These are phyloP conservation scores for Aureococcus anophagefferens DNA, from an alignment of 108 stramenopile genomes.

Conservation along the genomic window DNA sequence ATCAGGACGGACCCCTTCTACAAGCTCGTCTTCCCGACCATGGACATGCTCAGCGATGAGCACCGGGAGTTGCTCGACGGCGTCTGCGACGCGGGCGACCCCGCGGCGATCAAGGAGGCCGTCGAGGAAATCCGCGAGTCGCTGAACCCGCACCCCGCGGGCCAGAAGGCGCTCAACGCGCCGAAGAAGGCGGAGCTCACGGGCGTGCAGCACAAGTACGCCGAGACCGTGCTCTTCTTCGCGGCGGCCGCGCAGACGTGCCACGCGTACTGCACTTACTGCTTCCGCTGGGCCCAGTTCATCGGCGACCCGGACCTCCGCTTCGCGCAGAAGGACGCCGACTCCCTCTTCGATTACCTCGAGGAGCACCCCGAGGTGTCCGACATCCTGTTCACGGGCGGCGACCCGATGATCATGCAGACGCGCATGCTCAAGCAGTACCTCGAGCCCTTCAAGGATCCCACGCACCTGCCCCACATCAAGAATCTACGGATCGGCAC, in stretches of 20 bases:
- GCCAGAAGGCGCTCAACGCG: slow-evolving; percentile 50
- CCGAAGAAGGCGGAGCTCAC: slow-evolving; percentile 34
- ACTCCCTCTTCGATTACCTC: slow-evolving; percentile 40
- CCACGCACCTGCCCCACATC: slow-evolving; percentile 44
- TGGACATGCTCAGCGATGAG: slow-evolving; percentile 38
- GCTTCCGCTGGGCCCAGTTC: slow-evolving; percentile 59
- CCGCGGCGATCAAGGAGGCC: slow-evolving; percentile 22
- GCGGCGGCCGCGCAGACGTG: slow-evolving; percentile 51
- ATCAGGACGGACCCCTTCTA: slow-evolving; percentile 43
- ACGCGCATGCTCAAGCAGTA: slow-evolving; percentile 34
- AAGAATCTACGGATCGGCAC: slow-evolving; percentile 56
- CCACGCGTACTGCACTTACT: slow-evolving; percentile 57
- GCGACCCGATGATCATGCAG: slow-evolving; percentile 58
- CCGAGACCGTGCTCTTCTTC: slow-evolving; percentile 49
- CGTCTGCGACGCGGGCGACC: slow-evolving; percentile 32
- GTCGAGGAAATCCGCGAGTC: slow-evolving; percentile 39
- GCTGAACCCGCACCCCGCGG: slow-evolving; percentile 56
- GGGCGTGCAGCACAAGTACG: slow-evolving; percentile 57
- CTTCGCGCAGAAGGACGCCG: slow-evolving; percentile 52
- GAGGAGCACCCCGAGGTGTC: slow-evolving; percentile 36
- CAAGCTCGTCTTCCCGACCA: slow-evolving; percentile 41
- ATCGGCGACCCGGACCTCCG: slow-evolving; percentile 44
- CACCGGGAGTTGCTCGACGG: slow-evolving; percentile 30
- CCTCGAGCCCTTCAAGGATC: slow-evolving; percentile 44
- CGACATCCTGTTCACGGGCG: slow-evolving; percentile 55